Evolutionary conservation across 1,139 yeast genomes (phyloP).

Genomic region (Scheffersomyces cryptocercus): DNA sequence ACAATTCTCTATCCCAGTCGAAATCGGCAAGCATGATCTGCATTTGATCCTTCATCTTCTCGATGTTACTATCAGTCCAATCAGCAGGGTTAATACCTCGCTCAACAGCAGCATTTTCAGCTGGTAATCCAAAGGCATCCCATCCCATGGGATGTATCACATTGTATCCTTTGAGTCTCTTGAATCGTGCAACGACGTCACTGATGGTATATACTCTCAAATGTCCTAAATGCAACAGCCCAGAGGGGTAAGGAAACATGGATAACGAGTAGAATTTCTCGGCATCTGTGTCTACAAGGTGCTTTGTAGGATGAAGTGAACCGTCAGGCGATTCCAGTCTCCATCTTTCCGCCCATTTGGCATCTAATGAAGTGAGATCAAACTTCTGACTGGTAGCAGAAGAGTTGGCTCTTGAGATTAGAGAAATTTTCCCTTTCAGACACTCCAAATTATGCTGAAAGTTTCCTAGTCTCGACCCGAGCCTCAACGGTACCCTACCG

Average conservation of each 20-base stretch:
- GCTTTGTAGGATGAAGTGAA: constrained; percentile 48
- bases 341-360: constrained; percentile 60
- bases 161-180: constrained; percentile 70
- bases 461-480: too few relatives aligned
- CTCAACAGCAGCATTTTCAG: constrained; percentile 96
- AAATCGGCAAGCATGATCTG: constrained; percentile 76
- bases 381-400: not conserved
- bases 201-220: constrained; percentile 88
- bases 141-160: constrained; percentile 98
- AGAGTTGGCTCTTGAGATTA: too few relatives aligned
- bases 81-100: constrained; percentile 72
- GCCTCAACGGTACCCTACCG: too few relatives aligned
- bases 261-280: constrained; percentile 67
- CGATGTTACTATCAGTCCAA: constrained; percentile 82
- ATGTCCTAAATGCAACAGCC: constrained; percentile 90
- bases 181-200: constrained; percentile 78
- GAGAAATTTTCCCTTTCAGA: too few relatives aligned
- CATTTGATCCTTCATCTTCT: constrained; percentile 84
- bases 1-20: constrained; percentile 89
- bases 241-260: constrained; percentile 97
- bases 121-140: constrained; percentile 98
- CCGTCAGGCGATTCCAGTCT: constrained; percentile 34
- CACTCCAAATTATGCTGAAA: too few relatives aligned
- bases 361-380: constrained; percentile 26
- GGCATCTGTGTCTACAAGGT: constrained; percentile 19